Evolutionary conservation across 352 stramenopile species (phyloP), one percentile per base, ranked within the genome.

Genomic region (Phytophthora hibernalis): DNA sequence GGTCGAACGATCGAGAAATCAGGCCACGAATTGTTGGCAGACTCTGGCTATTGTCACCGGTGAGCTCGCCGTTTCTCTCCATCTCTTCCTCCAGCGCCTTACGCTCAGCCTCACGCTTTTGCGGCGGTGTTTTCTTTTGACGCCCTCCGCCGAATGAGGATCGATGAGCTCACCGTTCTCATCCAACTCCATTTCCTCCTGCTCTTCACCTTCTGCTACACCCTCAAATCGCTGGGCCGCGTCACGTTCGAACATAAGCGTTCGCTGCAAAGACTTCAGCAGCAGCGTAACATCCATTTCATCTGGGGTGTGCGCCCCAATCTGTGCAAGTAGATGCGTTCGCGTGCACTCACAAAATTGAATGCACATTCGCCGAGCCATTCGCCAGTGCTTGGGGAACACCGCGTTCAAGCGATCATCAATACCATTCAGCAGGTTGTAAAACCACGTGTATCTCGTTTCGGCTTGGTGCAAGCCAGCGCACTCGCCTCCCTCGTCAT

Each of bases 351-450:
- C 87, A 50, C 97, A 93, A 71, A 99, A 99, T 38, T 79, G 78
- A 48, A 98, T 85, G 45, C 95, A 97, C 51, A 99, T 81, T 28
- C 91, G 87, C 13, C 97, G 88, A 31, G 97, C 87, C 55, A 99
- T 89, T 64, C 96, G 93, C 98, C 98, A 99, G 68, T 98, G 87
- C 43, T 83, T 82, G 1, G 98, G 98, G 66, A 99, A 99, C 11
- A 99, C 89, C 35, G 82, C 74, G 48, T 95, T 88, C 81, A 98
- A 98, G 49, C 90, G 91, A 59, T 80, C 73, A 49, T 90, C 82
- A 49, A 93, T 93, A 16, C 70, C 68, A 33, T 63, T 74, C 13
- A 92, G 70, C 30, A 93, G 64, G 15, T 91, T 85, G 68, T 93
- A 93, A 64, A 95, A 93, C 84, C 85, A 95, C 33, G 84, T 77